These are phyloP conservation scores for Cutaneotrichosporon sp. DNA, from an alignment of 1,284 basidiomycete genomes.

Conservation along the genomic window DNA sequence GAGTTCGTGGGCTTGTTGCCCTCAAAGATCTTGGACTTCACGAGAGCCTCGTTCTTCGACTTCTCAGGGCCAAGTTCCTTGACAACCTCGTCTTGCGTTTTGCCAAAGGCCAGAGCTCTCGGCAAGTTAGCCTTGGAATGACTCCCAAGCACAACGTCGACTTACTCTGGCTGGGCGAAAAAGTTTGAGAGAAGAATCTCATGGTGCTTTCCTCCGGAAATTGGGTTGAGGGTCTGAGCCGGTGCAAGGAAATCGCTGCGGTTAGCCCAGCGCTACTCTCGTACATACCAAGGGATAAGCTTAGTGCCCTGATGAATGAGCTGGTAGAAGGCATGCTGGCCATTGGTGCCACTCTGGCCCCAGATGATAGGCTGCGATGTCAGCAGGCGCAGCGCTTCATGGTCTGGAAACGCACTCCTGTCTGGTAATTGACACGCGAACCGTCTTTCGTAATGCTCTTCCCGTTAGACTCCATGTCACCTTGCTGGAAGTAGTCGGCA, in stretches of 20 bases:
- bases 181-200: conserved; percentile 96
- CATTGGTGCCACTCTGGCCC: conserved; percentile 97
- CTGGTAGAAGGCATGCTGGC: conserved; percentile 99
- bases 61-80: conserved; percentile 69
- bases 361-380: conserved; percentile 83
- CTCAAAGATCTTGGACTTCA: conserved; percentile 97
- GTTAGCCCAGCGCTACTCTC: conserved; percentile 1
- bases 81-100: conserved; percentile 82
- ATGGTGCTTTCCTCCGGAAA: conserved; percentile 83
- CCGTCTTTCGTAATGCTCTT: conserved; percentile 94
- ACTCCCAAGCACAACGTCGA: conserved; percentile 5
- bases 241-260: conserved; percentile 88
- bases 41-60: conserved; percentile 69
- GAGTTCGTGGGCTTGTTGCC: conserved; percentile 97
- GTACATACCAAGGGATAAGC: conserved; percentile 62
- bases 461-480: conserved; percentile 99
- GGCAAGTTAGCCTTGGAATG: conserved; percentile 2
- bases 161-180: conserved; percentile 85
- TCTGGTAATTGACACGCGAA: conserved; percentile 88
- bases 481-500: conserved; percentile 99
- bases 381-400: conserved; percentile 6
- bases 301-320: conserved; percentile 93
- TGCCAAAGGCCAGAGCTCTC: conserved; percentile 87
- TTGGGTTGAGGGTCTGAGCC: conserved; percentile 86
- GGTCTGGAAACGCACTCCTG: conserved; percentile 61